Conservation (phyloP, 202 grass and related monocot species). For the Schoenoplectus tabernaemontani region DNA sequence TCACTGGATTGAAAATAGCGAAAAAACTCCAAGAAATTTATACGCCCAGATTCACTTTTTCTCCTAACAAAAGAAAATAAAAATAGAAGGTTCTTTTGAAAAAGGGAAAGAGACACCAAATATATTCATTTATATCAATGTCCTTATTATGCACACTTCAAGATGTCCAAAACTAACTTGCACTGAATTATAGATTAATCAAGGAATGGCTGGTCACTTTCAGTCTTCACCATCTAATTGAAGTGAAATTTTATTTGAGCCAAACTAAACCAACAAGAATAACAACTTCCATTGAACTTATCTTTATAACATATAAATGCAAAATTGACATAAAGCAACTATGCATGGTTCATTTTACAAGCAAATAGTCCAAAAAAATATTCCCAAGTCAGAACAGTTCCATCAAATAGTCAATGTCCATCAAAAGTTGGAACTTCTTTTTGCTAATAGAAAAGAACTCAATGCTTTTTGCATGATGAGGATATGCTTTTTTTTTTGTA, state of each 20-base stretch:
- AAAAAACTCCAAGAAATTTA: no score
- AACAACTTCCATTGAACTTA: background rate
- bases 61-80: background rate
- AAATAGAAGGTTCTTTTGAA: background rate
- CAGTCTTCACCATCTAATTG: background rate
- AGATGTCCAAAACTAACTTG: background rate
- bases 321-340: no score
- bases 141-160: background rate
- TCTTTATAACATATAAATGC: no score
- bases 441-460: background rate
- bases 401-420: background rate
- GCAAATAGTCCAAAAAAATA: background rate
- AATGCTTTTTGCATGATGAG: background rate
- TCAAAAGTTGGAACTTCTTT: background rate
- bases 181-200: background rate
- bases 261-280: background rate
- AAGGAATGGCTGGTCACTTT: background rate
- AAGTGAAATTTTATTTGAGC: background rate
- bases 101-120: background rate
- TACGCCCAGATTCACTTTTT: no score
- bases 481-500: no score
- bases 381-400: background rate
- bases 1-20: no score
- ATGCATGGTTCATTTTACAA: background rate
- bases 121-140: background rate